phyloP scores from a whole-genome alignment of 2,329 filamentous ascomycete species.

The Hypoxylon sp. region DNA sequence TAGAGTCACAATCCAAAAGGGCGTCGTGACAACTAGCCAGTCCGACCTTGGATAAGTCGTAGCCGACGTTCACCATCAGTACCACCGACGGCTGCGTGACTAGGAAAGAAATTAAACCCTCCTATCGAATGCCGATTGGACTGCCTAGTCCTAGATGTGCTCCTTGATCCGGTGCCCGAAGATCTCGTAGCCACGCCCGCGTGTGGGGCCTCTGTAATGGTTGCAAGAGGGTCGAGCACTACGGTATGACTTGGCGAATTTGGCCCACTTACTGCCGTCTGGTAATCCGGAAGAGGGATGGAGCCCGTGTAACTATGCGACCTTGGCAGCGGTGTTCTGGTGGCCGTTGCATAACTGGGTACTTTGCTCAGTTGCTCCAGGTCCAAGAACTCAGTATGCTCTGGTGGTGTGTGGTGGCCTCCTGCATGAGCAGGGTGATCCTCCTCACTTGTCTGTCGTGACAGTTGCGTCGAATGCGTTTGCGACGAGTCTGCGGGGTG shows the following conservation, averaged over 20 bases:
- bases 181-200: constrained; percentile 14
- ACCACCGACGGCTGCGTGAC: constrained; percentile 45
- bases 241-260: constrained; percentile 59
- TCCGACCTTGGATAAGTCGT: constrained; percentile 47
- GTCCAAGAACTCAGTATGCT: constrained; percentile 68
- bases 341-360: constrained; percentile 81
- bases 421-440: constrained; percentile 58
- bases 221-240: constrained; percentile 48
- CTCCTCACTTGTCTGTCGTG: constrained; percentile 67
- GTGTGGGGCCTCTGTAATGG: constrained; percentile 46
- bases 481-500: constrained; percentile 57
- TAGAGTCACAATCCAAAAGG: constrained; percentile 16
- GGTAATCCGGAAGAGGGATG: constrained; percentile 74
- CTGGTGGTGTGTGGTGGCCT: constrained; percentile 62
- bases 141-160: constrained; percentile 39
- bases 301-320: constrained; percentile 64
- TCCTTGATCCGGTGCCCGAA: constrained; percentile 42
- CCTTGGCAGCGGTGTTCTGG: constrained; percentile 71
- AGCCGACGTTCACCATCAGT: constrained; percentile 48
- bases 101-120: constrained; percentile 49
- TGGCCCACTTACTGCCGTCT: constrained; percentile 69
- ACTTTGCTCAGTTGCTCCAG: constrained; percentile 77
- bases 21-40: constrained; percentile 39
- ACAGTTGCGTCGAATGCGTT: constrained; percentile 62
- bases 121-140: constrained; percentile 45